phyloP scores from a whole-genome alignment of 2,329 filamentous ascomycete genomes.

The Chaetomiaceae sp. region DNA sequence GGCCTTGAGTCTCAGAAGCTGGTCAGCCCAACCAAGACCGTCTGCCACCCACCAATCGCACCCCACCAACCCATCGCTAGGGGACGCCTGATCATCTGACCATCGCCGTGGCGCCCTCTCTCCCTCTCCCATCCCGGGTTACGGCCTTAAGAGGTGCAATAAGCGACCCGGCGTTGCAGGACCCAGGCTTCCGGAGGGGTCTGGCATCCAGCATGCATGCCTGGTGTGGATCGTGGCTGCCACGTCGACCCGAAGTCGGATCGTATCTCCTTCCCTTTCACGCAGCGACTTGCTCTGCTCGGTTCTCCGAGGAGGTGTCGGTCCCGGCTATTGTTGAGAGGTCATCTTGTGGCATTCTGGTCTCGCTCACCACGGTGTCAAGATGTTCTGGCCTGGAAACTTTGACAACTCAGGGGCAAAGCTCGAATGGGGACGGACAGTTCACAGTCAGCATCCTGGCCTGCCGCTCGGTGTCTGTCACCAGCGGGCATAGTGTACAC shows the following conservation, averaged over 20 bases:
- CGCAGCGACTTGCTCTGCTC: too few species aligned
- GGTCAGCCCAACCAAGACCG: neutral
- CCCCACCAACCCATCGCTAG: neutral
- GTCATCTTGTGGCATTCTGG: too few species aligned
- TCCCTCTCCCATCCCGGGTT: slow-evolving; percentile 1
- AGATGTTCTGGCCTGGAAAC: too few species aligned
- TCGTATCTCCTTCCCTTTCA: too few species aligned
- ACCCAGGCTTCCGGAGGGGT: slow-evolving; percentile 2
- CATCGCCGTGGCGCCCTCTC: slow-evolving; percentile 4
- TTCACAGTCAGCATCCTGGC: too few species aligned
- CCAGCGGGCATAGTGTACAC: too few species aligned
- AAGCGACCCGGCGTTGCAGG: slow-evolving; percentile 11
- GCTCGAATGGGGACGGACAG: too few species aligned
- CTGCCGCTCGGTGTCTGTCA: too few species aligned
- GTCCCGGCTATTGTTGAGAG: too few species aligned
- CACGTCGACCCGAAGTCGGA: neutral
- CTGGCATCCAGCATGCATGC: slow-evolving; percentile 4
- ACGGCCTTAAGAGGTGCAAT: slow-evolving; percentile 18
- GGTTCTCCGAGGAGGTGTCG: too few species aligned
- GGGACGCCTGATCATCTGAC: slow-evolving; percentile 9
- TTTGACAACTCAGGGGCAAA: too few species aligned
- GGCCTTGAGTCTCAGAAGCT: neutral
- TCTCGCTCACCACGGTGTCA: too few species aligned
- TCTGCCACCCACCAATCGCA: neutral
- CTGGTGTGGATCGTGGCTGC: neutral